Evolutionary conservation across 495 filamentous ascomycete species (phyloP).

Genomic region (Trichocladium uniseriatum): DNA sequence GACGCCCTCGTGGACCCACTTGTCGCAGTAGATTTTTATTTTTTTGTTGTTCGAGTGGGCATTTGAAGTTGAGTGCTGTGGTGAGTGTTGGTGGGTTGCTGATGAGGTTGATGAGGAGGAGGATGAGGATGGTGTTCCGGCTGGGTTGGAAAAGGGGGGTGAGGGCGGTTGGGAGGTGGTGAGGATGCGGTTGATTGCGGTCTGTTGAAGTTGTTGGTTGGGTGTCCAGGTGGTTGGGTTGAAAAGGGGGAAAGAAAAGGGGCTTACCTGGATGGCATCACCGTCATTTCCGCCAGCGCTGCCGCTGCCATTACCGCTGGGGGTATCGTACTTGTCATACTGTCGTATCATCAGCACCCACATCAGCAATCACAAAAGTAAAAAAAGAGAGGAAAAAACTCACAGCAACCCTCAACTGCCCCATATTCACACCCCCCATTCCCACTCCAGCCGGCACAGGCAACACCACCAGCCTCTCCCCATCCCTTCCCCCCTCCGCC

Average conservation of each 20-base stretch:
- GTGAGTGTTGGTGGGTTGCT: neutral
- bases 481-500: slow-evolving; percentile 6
- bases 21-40: slow-evolving; percentile 69
- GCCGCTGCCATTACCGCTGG: no score
- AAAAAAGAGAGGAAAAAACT: slow-evolving; percentile 2
- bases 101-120: neutral
- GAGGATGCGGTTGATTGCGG: slow-evolving; percentile 18
- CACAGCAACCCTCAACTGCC: slow-evolving; percentile 12
- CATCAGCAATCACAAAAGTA: neutral
- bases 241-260: neutral
- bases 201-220: slow-evolving; percentile 3
- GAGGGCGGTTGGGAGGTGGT: neutral
- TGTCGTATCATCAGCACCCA: no score
- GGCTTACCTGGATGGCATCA: slow-evolving; percentile 32
- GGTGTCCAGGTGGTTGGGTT: neutral
- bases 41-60: slow-evolving; percentile 25
- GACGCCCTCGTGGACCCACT: slow-evolving; percentile 75
- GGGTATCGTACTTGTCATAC: no score
- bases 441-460: slow-evolving; percentile 29
- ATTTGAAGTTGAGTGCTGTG: neutral
- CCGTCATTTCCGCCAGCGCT: no score
- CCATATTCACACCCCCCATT: slow-evolving; percentile 23
- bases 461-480: slow-evolving; percentile 32
- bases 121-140: neutral
- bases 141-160: neutral